Percentiles rank a stretch among this genome's conserved stretches.
These are phyloP conservation scores for Cornus florida DNA, from an alignment of 148 eudicot species.

Conservation along the genomic window DNA sequence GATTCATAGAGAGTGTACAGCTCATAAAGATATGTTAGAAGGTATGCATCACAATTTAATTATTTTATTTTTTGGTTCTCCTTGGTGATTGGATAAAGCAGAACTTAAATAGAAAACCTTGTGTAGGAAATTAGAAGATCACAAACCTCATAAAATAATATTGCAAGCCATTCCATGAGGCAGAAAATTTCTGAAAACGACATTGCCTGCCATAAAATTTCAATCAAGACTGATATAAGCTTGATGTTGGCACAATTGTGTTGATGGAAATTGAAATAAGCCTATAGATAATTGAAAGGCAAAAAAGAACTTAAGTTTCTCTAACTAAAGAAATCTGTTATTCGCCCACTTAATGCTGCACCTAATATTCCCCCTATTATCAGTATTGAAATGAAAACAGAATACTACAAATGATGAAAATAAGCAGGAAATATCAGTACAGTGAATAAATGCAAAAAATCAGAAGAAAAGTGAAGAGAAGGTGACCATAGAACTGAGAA, in stretches of 20 bases:
- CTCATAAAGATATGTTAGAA: background rate
- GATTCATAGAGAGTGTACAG: no score
- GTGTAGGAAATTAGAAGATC: no score
- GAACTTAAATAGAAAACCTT: no score
- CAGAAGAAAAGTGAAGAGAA: no score
- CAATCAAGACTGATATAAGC: conserved; percentile 7
- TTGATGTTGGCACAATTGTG: background rate
- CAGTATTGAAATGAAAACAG: conserved; percentile 34
- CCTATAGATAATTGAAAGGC: background rate
- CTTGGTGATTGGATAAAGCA: background rate
- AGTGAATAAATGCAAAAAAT: no score
- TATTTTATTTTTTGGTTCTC: background rate
- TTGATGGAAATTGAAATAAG: background rate
- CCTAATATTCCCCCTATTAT: conserved; percentile 29
- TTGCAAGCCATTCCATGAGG: conserved; percentile 37
- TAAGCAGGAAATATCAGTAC: background rate
- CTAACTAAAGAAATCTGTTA: conserved; percentile 35
- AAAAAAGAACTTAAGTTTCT: conserved; percentile 27
- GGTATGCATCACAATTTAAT: background rate
- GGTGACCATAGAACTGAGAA: no score
- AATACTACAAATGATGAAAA: conserved; percentile 29
- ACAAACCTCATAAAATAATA: conserved; percentile 27
- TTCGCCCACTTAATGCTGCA: conserved; percentile 31
- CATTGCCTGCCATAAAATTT: conserved; percentile 23
- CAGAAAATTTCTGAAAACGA: conserved; percentile 14